These are phyloP conservation scores for Fusarium concolor DNA, from an alignment of 2,329 filamentous ascomycete species.

Conservation along the genomic window DNA sequence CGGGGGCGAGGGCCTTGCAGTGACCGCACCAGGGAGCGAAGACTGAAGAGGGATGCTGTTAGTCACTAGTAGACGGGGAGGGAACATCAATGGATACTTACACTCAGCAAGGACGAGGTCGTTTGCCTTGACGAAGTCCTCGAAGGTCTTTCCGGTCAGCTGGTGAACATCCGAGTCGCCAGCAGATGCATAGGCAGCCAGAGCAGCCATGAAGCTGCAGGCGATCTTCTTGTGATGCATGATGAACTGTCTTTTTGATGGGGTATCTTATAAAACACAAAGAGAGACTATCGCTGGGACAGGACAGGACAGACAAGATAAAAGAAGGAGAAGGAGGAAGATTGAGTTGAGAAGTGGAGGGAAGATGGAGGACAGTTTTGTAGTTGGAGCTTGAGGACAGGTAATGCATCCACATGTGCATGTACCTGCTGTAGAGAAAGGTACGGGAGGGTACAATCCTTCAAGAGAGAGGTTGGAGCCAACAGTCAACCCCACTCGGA, in stretches of 20 bases:
- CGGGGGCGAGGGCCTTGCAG: constrained; percentile 96
- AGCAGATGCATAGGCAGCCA: constrained; percentile 69
- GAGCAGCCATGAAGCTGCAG: constrained; percentile 65
- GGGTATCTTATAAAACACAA: constrained; percentile 44
- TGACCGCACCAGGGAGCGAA: constrained; percentile 97
- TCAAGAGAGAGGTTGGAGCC: constrained; percentile 19
- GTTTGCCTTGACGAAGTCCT: constrained; percentile 85
- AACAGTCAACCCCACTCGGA: constrained; percentile 24
- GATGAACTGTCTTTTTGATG: constrained; percentile 43
- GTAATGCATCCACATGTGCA: constrained; percentile 26
- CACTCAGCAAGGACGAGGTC: constrained; percentile 94
- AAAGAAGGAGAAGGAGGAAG: constrained; percentile 25
- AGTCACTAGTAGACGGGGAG: constrained; percentile 46
- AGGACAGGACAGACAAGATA: constrained; percentile 30
- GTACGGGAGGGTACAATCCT: constrained; percentile 12
- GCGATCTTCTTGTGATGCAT: constrained; percentile 65
- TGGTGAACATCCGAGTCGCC: constrained; percentile 83
- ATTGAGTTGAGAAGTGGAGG: constrained; percentile 34
- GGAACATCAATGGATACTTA: constrained; percentile 60
- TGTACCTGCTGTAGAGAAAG: constrained; percentile 1
- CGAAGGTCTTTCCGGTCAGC: constrained; percentile 88
- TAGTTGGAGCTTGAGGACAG: constrained; percentile 47
- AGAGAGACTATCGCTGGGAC: constrained; percentile 37
- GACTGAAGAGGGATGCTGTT: constrained; percentile 65
- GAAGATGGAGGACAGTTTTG: constrained; percentile 51